Percentiles rank a stretch among this genome's conserved stretches.
Conservation (phyloP, 73 alveolate genomes). For the Stentor coeruleus region DNA sequence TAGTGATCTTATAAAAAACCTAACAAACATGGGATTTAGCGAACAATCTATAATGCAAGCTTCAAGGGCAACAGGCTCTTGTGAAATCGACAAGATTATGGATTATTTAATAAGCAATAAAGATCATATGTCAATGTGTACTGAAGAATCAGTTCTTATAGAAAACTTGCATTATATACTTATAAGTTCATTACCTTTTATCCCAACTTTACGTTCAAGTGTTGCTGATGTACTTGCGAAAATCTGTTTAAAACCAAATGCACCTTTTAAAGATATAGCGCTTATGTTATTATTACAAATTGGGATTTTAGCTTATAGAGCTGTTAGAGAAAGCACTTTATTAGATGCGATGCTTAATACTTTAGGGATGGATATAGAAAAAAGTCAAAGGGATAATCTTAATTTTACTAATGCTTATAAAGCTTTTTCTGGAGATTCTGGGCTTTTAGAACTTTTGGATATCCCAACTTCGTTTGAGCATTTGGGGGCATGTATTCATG, state of each 20-base stretch:
- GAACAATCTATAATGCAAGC: not conserved
- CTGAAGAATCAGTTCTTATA: not conserved
- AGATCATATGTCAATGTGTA: not conserved
- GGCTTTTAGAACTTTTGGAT: conserved; percentile 9
- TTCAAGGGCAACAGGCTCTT: not conserved
- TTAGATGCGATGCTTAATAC: not conserved
- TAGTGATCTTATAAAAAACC: not conserved
- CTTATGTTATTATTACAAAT: not conserved
- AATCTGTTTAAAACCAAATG: not conserved
- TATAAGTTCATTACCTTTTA: conserved; percentile 8
- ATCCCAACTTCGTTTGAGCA: conserved; percentile 7
- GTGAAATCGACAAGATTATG: not conserved
- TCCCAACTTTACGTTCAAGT: not conserved
- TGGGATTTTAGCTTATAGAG: not conserved
- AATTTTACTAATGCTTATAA: too few species aligned
- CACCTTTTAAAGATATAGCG: not conserved
- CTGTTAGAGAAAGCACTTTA: not conserved
- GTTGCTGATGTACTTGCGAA: conserved; percentile 3
- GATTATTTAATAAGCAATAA: not conserved
- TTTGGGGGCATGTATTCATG: not conserved
- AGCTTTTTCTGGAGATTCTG: too few species aligned
- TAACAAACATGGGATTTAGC: not conserved
- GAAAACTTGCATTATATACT: conserved; percentile 1
- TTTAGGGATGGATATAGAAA: not conserved
- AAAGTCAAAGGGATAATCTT: too few species aligned